Conservation (phyloP, 176 grass and related monocot species). For the Paspalum vaginatum region DNA sequence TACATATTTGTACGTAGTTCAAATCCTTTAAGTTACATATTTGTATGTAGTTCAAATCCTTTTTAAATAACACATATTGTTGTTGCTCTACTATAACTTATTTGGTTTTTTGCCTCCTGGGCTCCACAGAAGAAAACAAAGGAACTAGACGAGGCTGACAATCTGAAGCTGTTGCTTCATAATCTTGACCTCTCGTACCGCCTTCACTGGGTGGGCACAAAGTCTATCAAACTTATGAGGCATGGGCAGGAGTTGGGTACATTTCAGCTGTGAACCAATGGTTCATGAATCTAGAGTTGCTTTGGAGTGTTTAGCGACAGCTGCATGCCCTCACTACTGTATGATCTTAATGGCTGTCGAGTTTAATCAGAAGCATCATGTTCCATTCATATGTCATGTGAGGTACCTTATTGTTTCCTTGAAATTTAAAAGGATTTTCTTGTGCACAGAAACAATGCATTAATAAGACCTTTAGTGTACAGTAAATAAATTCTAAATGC, state of each 20-base stretch:
- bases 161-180: slow-evolving; percentile 78
- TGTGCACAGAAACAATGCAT: slow-evolving; percentile 1
- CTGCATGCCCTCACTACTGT: neutral
- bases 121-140: slow-evolving; percentile 50
- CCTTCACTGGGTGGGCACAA: slow-evolving; percentile 71
- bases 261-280: slow-evolving; percentile 76
- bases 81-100: slow-evolving; percentile 12
- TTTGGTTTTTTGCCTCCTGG: slow-evolving; percentile 14
- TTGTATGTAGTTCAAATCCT: neutral
- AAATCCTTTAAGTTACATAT: neutral
- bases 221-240: slow-evolving; percentile 70
- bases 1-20: neutral
- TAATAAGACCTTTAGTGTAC: slow-evolving; percentile 4
- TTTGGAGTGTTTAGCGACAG: slow-evolving; percentile 17
- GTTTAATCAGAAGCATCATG: slow-evolving; percentile 5
- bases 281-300: slow-evolving; percentile 34
- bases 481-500: slow-evolving; percentile 7
- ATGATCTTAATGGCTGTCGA: slow-evolving; percentile 3
- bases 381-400: slow-evolving; percentile 30
- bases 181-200: slow-evolving; percentile 91
- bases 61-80: neutral
- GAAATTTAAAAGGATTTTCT: neutral
- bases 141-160: slow-evolving; percentile 64
- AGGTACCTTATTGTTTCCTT: slow-evolving; percentile 30
- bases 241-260: slow-evolving; percentile 79